phyloP scores from a whole-genome alignment of 2,329 filamentous ascomycete species.

The Emergomyces pasteurianus region DNA sequence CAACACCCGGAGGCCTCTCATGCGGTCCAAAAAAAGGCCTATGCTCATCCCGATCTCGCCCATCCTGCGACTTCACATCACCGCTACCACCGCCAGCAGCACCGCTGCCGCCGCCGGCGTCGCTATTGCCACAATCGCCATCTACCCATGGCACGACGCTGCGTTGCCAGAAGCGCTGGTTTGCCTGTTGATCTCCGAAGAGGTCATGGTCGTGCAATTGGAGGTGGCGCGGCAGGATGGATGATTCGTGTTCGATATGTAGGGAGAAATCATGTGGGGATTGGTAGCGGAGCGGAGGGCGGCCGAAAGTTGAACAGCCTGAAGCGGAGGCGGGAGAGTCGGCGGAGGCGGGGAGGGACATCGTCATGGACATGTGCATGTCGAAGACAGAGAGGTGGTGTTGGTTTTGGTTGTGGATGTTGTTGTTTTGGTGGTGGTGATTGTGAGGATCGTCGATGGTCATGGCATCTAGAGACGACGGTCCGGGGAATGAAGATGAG shows the following conservation, averaged over 20 bases:
- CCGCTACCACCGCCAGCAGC: neutral
- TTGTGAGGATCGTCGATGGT: constrained; percentile 4
- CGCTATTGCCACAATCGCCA: constrained; percentile 9
- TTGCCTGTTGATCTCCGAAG: constrained; percentile 34
- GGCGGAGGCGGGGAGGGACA: constrained; percentile 32
- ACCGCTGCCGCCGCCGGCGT: neutral
- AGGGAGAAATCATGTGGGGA: constrained; percentile 30
- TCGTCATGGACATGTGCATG: constrained; percentile 30
- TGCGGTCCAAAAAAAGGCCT: constrained; percentile 34
- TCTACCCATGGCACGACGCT: constrained; percentile 25
- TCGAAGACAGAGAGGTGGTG: neutral
- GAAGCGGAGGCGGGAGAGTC: constrained; percentile 28
- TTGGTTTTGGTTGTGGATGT: neutral
- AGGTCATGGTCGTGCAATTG: constrained; percentile 31
- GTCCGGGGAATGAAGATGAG: constrained; percentile 9
- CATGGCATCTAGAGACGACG: constrained; percentile 6
- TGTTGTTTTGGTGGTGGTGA: neutral
- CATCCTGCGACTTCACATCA: constrained; percentile 14
- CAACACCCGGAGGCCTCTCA: constrained; percentile 20
- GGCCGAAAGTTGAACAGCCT: constrained; percentile 23
- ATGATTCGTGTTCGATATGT: constrained; percentile 21
- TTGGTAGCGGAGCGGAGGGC: constrained; percentile 31
- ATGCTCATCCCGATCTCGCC: constrained; percentile 31
- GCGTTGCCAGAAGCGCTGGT: constrained; percentile 34
- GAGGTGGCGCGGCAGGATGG: constrained; percentile 15